These are phyloP conservation scores for Metarhizium album DNA, from an alignment of 2,329 filamentous ascomycete genomes.

Conservation along the genomic window DNA sequence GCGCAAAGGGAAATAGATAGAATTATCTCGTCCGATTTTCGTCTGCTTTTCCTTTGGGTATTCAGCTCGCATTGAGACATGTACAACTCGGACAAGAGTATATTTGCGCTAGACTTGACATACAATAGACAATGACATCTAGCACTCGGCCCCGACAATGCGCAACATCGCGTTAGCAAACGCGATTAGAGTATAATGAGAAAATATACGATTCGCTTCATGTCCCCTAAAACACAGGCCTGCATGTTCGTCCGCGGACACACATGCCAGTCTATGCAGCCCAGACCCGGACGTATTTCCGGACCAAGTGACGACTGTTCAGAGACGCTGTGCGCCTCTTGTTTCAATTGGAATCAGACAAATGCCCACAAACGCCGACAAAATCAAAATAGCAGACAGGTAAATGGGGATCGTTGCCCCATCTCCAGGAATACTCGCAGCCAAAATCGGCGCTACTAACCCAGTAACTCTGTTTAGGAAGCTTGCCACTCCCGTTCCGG, in stretches of 20 bases:
- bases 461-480: constrained; percentile 60
- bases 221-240: background rate
- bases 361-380: constrained; percentile 49
- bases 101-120: background rate
- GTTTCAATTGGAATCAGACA: constrained; percentile 54
- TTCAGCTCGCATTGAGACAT: background rate
- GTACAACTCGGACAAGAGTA: background rate
- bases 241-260: background rate
- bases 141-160: background rate
- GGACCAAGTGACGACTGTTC: constrained; percentile 6
- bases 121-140: background rate
- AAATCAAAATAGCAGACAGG: constrained; percentile 43
- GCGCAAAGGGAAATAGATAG: constrained; percentile 42
- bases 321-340: constrained; percentile 46
- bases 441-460: constrained; percentile 57
- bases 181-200: background rate
- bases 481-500: constrained; percentile 60
- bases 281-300: background rate
- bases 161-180: background rate
- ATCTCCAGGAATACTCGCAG: constrained; percentile 47
- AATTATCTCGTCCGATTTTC: background rate
- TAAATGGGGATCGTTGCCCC: constrained; percentile 48
- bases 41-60: background rate
- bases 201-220: background rate
- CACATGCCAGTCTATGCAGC: background rate